phyloP scores from a whole-genome alignment of 108 stramenopile genomes.

The Nannochloropsis gaditana region DNA sequence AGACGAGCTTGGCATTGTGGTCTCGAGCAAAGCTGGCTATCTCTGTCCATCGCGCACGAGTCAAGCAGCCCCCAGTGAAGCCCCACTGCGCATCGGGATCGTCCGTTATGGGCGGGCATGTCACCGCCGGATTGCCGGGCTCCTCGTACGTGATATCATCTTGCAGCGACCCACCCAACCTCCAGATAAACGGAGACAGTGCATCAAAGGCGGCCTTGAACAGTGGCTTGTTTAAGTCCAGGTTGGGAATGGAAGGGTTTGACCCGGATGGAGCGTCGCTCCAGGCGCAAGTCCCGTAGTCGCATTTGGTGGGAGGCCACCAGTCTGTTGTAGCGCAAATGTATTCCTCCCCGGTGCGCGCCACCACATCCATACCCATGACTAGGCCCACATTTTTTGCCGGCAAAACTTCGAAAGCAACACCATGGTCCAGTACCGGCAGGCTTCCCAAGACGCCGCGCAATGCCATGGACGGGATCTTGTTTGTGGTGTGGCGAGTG shows the following conservation, averaged over 20 bases:
- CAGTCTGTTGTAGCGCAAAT: constrained; percentile 24
- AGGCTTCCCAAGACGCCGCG: constrained; percentile 12
- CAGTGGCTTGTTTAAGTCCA: not conserved
- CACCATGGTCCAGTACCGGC: not conserved
- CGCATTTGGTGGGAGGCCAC: constrained; percentile 24
- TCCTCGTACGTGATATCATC: constrained; percentile 22
- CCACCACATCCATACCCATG: not conserved
- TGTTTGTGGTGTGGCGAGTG: no score
- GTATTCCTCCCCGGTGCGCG: not conserved
- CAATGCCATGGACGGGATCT: not conserved
- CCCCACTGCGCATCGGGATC: not conserved
- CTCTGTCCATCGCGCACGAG: not conserved
- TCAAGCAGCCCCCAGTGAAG: constrained; percentile 21
- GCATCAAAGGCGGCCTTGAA: constrained; percentile 13
- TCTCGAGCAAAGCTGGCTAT: not conserved
- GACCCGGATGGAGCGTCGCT: not conserved
- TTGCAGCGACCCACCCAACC: constrained; percentile 11
- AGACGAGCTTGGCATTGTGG: not conserved
- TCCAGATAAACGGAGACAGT: not conserved
- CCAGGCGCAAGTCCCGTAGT: not conserved
- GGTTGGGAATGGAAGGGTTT: not conserved
- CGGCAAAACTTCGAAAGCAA: not conserved
- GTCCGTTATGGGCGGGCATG: not conserved
- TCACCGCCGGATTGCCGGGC: not conserved
- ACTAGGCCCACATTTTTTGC: not conserved